Evolutionary conservation across 768 basidiomycete genomes (phyloP).

Genomic region (Strobilomyces echinocephalus): DNA sequence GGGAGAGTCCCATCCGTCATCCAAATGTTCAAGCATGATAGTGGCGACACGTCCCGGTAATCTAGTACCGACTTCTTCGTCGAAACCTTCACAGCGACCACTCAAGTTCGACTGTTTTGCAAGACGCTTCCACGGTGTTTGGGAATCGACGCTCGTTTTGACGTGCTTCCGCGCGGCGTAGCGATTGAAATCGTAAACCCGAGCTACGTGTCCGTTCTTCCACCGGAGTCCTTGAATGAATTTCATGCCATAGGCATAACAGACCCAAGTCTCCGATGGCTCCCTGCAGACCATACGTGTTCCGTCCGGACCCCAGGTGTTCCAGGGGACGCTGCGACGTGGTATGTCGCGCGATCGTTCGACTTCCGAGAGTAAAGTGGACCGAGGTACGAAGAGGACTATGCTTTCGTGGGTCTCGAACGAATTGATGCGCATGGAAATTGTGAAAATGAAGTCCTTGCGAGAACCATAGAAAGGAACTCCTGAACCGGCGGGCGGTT

Average conservation of each 20-base stretch:
- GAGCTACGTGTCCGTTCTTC: constrained; percentile 15
- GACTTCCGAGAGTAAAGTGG: constrained; percentile 26
- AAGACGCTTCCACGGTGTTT: constrained; percentile 18
- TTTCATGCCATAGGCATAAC: constrained; percentile 33
- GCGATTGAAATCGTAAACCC: constrained; percentile 33
- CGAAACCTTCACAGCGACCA: constrained; percentile 16
- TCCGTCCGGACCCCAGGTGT: constrained; percentile 29
- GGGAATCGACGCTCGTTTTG: constrained; percentile 4
- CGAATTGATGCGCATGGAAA: constrained; percentile 19
- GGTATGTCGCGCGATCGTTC: constrained; percentile 5
- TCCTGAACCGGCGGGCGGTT: constrained; percentile 1
- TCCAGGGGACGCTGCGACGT: constrained; percentile 22
- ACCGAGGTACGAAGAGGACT: constrained; percentile 30
- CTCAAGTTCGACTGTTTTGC: constrained; percentile 5
- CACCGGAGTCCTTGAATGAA: constrained; percentile 27
- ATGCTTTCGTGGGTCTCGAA: constrained; percentile 7
- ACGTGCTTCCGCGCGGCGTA: constrained; percentile 17
- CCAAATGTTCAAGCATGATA: constrained; percentile 10
- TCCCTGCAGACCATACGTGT: constrained; percentile 28
- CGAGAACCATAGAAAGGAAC: constrained; percentile 23
- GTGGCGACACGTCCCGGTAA: constrained; percentile 27
- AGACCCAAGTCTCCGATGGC: constrained; percentile 33
- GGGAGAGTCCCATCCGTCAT: constrained; percentile 25
- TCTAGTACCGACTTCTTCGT: constrained; percentile 20
- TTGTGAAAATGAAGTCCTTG: constrained; percentile 31